These are phyloP conservation scores for Fusarium austroafricanum DNA, from an alignment of 2,329 filamentous ascomycete species.

Conservation along the genomic window DNA sequence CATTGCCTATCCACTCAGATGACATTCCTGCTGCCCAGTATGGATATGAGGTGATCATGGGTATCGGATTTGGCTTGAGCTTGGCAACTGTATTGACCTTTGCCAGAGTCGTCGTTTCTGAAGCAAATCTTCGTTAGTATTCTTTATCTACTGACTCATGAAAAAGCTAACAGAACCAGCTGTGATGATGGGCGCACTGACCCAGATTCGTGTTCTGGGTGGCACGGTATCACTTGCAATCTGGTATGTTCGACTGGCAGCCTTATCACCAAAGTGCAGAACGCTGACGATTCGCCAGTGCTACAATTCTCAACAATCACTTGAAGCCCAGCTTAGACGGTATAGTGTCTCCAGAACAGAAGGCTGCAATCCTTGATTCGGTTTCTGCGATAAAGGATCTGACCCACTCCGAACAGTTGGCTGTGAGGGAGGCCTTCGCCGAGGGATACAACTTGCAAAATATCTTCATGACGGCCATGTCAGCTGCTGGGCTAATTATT, in stretches of 20 bases:
- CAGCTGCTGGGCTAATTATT: neutral
- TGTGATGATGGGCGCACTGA: conserved; percentile 14
- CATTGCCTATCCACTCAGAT: neutral
- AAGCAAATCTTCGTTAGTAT: neutral
- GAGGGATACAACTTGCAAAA: conserved; percentile 6
- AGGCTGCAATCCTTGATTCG: neutral
- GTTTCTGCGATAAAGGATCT: neutral
- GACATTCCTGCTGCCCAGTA: conserved; percentile 1
- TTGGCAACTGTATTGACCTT: neutral
- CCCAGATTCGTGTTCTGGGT: conserved; percentile 1
- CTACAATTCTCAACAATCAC: conserved; percentile 3
- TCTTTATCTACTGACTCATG: accelerated
- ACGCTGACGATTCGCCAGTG: accelerated
- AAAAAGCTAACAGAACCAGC: neutral
- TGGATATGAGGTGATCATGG: conserved; percentile 10
- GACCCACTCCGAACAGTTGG: neutral
- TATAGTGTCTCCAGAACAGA: neutral
- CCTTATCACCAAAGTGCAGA: accelerated
- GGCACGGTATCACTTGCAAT: conserved; percentile 13
- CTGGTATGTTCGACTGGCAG: neutral
- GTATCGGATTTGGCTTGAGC: neutral
- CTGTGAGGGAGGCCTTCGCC: neutral
- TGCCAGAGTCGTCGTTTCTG: neutral
- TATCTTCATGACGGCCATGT: conserved; percentile 7
- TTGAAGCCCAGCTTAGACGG: neutral